phyloP scores from a whole-genome alignment of 352 stramenopile genomes.

The Pythium plurisporium region DNA sequence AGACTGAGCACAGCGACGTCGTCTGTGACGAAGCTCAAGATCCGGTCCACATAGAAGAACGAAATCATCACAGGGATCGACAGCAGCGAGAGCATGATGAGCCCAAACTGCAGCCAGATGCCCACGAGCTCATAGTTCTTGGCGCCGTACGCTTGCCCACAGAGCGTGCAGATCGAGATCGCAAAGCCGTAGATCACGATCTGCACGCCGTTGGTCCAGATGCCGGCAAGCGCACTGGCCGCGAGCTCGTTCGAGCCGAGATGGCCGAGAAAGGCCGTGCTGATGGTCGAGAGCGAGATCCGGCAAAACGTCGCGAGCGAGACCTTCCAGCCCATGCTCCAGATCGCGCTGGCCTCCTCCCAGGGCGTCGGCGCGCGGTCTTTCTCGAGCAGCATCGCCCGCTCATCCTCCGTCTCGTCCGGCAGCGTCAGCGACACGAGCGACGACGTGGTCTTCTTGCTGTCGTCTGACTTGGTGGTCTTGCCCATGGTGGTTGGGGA shows the following conservation, averaged over 20 bases:
- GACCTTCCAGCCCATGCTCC: conserved; percentile 82
- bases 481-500: conserved; percentile 10
- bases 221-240: conserved; percentile 59
- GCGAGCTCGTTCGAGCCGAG: conserved; percentile 72
- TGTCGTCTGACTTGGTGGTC: not conserved
- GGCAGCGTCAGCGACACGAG: conserved; percentile 8
- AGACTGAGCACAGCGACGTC: conserved; percentile 56
- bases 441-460: conserved; percentile 5
- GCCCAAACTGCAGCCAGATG: conserved; percentile 73
- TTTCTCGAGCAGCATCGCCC: conserved; percentile 14
- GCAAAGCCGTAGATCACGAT: conserved; percentile 79
- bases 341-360: conserved; percentile 67
- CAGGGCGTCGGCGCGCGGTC: conserved; percentile 28
- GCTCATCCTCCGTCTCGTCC: not conserved
- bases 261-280: conserved; percentile 71
- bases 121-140: conserved; percentile 75
- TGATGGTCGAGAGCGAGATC: conserved; percentile 77
- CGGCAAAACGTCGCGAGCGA: conserved; percentile 78
- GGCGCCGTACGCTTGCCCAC: conserved; percentile 72
- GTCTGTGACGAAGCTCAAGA: conserved; percentile 65
- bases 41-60: conserved; percentile 77
- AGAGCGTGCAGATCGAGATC: conserved; percentile 76
- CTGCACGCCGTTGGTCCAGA: conserved; percentile 79
- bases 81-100: conserved; percentile 64
- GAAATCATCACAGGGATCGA: conserved; percentile 72